Evolutionary conservation across 192 early-diverging fungal species (phyloP).

Genomic region (Umbelopsis ramanniana): DNA sequence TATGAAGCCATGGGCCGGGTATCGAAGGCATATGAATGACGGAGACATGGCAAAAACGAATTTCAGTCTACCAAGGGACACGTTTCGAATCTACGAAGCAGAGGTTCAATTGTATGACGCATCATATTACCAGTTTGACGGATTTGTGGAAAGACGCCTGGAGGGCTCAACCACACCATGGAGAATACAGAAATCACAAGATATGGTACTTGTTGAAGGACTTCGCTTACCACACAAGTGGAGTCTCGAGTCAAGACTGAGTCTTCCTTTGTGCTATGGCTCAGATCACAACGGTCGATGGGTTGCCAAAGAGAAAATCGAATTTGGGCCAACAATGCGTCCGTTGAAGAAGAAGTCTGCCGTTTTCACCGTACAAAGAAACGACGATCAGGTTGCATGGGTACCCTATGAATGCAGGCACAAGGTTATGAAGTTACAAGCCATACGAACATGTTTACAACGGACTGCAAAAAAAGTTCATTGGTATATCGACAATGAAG

Average conservation of each 20-base stretch:
- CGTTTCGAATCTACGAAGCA: constrained; percentile 6
- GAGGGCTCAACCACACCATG: not conserved
- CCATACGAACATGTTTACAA: not conserved
- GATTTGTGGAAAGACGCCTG: not conserved
- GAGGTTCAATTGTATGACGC: constrained; percentile 6
- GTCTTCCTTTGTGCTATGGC: constrained; percentile 3
- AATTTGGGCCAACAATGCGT: not conserved
- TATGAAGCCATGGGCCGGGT: constrained; percentile 12
- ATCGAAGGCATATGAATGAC: not conserved
- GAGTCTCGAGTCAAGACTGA: not conserved
- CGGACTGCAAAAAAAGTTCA: constrained; percentile 5
- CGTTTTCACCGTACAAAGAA: not conserved
- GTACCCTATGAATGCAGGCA: constrained; percentile 9
- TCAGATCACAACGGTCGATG: not conserved
- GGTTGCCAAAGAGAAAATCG: not conserved
- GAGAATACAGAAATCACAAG: not conserved
- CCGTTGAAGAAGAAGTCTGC: not conserved
- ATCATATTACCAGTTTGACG: not conserved
- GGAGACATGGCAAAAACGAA: not conserved
- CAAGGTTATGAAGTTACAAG: not conserved
- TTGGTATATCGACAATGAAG: constrained; percentile 5
- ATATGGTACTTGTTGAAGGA: not conserved
- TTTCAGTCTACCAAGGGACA: not conserved
- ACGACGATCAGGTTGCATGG: constrained; percentile 1
- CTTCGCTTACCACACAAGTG: not conserved